phyloP scores from a whole-genome alignment of 164 flowering plant species.

The Nelumbo lutea region DNA sequence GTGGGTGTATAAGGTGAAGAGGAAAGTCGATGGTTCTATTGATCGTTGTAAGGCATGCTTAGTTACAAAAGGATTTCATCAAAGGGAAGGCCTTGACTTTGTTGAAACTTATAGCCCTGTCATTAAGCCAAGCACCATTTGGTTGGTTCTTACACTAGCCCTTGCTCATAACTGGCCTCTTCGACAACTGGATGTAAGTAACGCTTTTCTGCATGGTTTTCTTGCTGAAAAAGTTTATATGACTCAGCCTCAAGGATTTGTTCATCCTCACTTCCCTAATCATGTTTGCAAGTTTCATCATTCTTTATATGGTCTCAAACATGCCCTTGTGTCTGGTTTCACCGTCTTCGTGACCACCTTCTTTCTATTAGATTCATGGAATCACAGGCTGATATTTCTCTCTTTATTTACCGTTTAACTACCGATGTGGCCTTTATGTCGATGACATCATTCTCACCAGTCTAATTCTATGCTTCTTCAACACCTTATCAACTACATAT shows the following conservation, averaged over 20 bases:
- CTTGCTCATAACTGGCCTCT: no score
- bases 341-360: no score
- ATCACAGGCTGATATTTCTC: no score
- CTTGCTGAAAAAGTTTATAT: background rate
- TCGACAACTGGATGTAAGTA: background rate
- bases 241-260: background rate
- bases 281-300: background rate
- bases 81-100: background rate
- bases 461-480: no score
- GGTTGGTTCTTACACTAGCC: background rate
- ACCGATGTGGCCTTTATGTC: no score
- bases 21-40: background rate
- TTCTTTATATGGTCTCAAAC: no score
- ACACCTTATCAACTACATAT: no score
- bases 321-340: no score
- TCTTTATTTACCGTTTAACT: no score
- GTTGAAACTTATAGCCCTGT: background rate
- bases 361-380: no score
- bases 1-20: background rate
- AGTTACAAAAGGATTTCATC: background rate
- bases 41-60: background rate
- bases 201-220: background rate
- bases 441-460: no score
- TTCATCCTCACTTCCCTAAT: background rate
- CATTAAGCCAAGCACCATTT: no score